Percentiles rank a stretch among this genome's conserved stretches.
phyloP scores from a whole-genome alignment of 139 green algal species.

The Chlamydomonas sp. region DNA sequence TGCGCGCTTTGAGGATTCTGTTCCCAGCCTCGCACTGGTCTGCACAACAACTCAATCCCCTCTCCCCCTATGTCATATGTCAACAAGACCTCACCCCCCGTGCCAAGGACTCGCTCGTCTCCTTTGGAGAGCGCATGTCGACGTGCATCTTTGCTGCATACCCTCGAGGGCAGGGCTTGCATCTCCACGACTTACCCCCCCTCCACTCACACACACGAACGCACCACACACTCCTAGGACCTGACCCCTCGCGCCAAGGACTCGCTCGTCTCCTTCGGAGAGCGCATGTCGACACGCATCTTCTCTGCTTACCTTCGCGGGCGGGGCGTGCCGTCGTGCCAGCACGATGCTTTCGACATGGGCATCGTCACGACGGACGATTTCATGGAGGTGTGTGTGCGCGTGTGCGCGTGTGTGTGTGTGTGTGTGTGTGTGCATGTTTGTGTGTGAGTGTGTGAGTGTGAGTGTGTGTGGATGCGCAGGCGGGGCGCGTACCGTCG shows the following conservation, averaged over 20 bases:
- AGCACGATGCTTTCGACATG: constrained; percentile 83
- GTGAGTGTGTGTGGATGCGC: too few relatives aligned
- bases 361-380: constrained; percentile 89
- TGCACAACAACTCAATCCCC: not conserved
- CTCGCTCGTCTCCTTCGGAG: constrained; percentile 93
- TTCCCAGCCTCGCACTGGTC: not conserved
- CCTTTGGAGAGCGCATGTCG: constrained; percentile 94
- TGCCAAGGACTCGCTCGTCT: constrained; percentile 88
- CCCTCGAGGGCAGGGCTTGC: constrained; percentile 18
- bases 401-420: too few relatives aligned
- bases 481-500: constrained; percentile 18
- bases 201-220: not conserved
- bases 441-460: too few relatives aligned
- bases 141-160: constrained; percentile 88
- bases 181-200: not conserved
- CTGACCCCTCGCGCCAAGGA: constrained; percentile 82
- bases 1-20: too few relatives aligned
- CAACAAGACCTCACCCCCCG: constrained; percentile 79
- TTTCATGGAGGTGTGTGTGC: too few relatives aligned
- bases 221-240: constrained; percentile 50
- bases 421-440: too few relatives aligned
- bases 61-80: not conserved
- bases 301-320: constrained; percentile 68
- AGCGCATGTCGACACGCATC: constrained; percentile 91
- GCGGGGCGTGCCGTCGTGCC: constrained; percentile 31